phyloP scores from a whole-genome alignment of 306 rosid genomes.

The Pyrus pyrifolia region DNA sequence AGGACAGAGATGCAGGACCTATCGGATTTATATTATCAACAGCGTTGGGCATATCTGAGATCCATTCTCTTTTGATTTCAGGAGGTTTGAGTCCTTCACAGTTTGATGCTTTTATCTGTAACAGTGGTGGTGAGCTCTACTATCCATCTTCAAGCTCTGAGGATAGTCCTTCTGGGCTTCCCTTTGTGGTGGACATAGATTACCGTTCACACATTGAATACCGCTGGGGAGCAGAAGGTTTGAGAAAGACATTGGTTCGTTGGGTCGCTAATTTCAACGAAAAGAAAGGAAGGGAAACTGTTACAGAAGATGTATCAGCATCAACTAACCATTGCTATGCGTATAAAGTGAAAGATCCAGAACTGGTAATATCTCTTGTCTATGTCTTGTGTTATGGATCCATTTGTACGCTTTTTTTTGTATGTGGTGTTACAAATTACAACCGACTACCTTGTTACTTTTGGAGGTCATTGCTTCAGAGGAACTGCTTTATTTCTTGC shows the following conservation, averaged over 20 bases:
- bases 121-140: constrained; percentile 48
- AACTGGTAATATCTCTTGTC: constrained; percentile 24
- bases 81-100: constrained; percentile 33
- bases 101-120: constrained; percentile 47
- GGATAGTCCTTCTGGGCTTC: constrained; percentile 45
- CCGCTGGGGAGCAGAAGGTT: constrained; percentile 53
- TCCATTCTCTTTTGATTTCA: constrained; percentile 30
- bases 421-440: neutral
- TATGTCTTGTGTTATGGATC: neutral
- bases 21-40: constrained; percentile 41
- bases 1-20: constrained; percentile 33
- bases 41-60: constrained; percentile 28
- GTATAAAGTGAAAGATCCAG: constrained; percentile 31
- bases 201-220: constrained; percentile 45
- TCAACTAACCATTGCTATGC: constrained; percentile 42
- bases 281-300: constrained; percentile 15
- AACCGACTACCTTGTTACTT: neutral
- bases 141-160: constrained; percentile 39
- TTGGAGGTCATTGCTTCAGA: neutral
- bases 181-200: constrained; percentile 39
- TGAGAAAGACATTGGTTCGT: constrained; percentile 49
- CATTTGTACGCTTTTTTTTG: neutral
- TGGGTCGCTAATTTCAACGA: constrained; percentile 42
- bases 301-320: constrained; percentile 27
- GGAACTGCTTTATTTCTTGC: neutral